Base-by-base conservation (phyloP, 2,329 filamentous ascomycete genomes). In the Ophiognomonia clavigignenti-juglandacearum region DNA sequence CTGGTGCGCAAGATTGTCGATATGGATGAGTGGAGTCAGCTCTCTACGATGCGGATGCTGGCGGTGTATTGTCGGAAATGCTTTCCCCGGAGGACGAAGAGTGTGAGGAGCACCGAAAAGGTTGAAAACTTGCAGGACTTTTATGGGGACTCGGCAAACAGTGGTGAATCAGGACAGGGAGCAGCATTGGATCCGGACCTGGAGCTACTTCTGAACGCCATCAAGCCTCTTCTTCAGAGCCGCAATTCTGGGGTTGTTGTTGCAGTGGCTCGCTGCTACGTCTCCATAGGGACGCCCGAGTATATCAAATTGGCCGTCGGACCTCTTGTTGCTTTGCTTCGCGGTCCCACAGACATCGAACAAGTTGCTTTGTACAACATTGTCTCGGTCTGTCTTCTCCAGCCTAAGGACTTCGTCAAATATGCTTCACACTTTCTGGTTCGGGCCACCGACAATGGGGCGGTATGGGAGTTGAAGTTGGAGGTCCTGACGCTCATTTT, bases 21-120 rank as follows among this genome's bases (percentile, higher is more conserved):
- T 62, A 98, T 98, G 93, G 93, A 98, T 61, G 93, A 98, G 68
- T 98, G 93, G 93, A 87, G 90, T 35, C 93, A 98, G 67, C 66
- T 97, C 45, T 86, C 89, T 2, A 87, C 87, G 3, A 62, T 98
- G 56, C 79, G 83, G 32, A 72, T 98, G 54, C 84, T 97, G 80
- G 85, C 86, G 2, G 72, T 83, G 19, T 98, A 98, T 64, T 83
- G 88, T 2, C 81, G 93, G 45, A 86, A 80, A 61, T 96, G 89
- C 64, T 98, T 98, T 57, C 91, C 93, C 0, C 75, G 77, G 46
- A 77, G 78, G 61, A 85, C 73, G 8, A 82, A 74, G 54, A 68
- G 77, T 3, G 80, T 73, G 35, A 82, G 71, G 56, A 69, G 45
- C 48, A 62, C 61, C 55, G 59, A 55, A 39, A 65, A 60, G 50